Evolutionary conservation across 2,329 filamentous ascomycete genomes (phyloP), one percentile per base, ranked within the genome.

Genomic region (Epichloe hybrida): DNA sequence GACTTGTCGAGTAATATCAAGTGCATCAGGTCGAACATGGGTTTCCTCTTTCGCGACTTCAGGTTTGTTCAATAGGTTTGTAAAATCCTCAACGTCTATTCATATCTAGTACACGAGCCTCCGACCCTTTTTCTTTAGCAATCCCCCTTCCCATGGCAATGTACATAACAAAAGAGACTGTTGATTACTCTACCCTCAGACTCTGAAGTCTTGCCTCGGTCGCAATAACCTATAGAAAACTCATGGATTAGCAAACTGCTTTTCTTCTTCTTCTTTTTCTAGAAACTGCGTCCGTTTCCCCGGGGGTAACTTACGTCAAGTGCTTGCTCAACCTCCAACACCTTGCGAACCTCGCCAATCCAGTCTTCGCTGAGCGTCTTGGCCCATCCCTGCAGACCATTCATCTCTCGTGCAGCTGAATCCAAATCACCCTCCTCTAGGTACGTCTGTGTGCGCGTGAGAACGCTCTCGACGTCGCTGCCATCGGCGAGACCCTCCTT

Each of bases 331-430:
- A 97, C 93, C 72, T 98, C 93, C 62, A 98, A 74, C 57, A 95
- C 88, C 71, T 89, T 86, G 65, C 93, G 81, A 55, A 89, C 86
- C 74, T 98, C 93, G 49, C 77, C 78, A 58, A 98, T 70, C 93
- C 93, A 98, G 68, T 98, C 93, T 62, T 86, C 83, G 69, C 88
- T 94, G 64, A 98, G 71, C 40, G 90, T 91, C 76, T 93, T 95
- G 46, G 91, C 90, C 93, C 93, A 98, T 27, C 93, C 93, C 54
- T 84, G 79, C 45, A 98, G 74, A 2, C 83, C 80, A 65, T 97
- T 98, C 84, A 98, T 93, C 72, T 98, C 93, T 57, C 93, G 77
- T 13, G 93, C 90, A 3, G 93, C 93, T 49, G 79, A 83, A 66
- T 98, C 93, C 51, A 98, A 70, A 62, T 96, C 84, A 21, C 93